Base-by-base conservation (phyloP, 768 basidiomycete genomes). In the Hortiboletus flavorubellus region DNA sequence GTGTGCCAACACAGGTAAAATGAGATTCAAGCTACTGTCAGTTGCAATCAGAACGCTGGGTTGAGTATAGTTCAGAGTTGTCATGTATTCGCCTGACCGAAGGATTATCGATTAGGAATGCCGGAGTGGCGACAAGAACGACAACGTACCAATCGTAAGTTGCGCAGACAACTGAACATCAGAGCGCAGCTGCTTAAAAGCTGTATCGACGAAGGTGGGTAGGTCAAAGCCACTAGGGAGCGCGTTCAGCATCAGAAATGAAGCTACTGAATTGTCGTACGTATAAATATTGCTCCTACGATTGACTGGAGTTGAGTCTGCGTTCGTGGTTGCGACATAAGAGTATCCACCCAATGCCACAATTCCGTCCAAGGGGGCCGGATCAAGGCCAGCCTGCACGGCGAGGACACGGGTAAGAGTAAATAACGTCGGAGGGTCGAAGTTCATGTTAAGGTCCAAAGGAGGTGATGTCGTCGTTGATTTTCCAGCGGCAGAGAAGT, bases 331-430 rank as follows among this genome's bases (percentile, higher is more conserved):
- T 30, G 59, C 42, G 26, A 84, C 68, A 59, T 87, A 88, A 21
- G 78, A 71, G 54, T 84, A 81, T n/a, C 82, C 87, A n/a, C 87
- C 87, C 6, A 89, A 67, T 23, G 72, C 54, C 9, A 90, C 83
- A 53, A 91, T 83, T 9, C 75, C 80, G 56, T 91, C 88, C 59
- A 90, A 69, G 29, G 85, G 85, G 6, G 76, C 72, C 1, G 80
- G 79, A 55, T 80, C 73, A 49, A 86, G 65, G 1, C 85, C 84
- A 10, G 86, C 86, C 52, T 84, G 76, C 12, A 84, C 76, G 4
- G 86, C 86, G 11, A 89, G 76, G 5, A 76, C 73, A n/a, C 86
- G 80, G 33, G 86, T 85, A 23, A 90, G 73, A 0, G 86, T 85
- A 67, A 91, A 90, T 37, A 91, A 72, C n/a, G 79, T 72, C 9